Conservation (phyloP, 331 rosid species). For the Ulmus americana region DNA sequence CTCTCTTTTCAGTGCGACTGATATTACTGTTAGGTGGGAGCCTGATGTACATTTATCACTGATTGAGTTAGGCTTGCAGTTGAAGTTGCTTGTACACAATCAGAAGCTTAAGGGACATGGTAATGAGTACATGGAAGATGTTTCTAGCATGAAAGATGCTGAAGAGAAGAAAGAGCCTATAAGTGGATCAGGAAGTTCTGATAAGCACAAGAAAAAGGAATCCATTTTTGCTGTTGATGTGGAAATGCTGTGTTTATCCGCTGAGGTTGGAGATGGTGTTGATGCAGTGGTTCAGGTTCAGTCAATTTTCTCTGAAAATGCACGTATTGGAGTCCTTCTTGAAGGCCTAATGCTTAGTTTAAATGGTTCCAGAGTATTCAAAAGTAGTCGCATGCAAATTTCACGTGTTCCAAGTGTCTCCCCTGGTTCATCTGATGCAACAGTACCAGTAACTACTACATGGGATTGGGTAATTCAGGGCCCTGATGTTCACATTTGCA, state of each 20-base stretch:
- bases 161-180: conserved; percentile 48
- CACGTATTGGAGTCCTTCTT: conserved; percentile 84
- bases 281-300: conserved; percentile 83
- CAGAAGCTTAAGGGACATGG: conserved; percentile 55
- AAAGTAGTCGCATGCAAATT: conserved; percentile 97
- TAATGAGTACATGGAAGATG: conserved; percentile 36
- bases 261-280: conserved; percentile 93
- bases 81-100: conserved; percentile 69
- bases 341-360: conserved; percentile 88
- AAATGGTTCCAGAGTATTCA: conserved; percentile 65
- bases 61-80: conserved; percentile 64
- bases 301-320: conserved; percentile 98
- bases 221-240: conserved; percentile 91
- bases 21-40: conserved; percentile 84
- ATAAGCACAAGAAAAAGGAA: conserved; percentile 75
- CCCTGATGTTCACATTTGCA: conserved; percentile 75
- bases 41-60: conserved; percentile 80
- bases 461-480: conserved; percentile 99
- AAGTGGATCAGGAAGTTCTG: conserved; percentile 46
- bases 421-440: conserved; percentile 42
- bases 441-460: conserved; percentile 40
- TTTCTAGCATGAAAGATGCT: conserved; percentile 33
- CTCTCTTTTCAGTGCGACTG: conserved; percentile 97
- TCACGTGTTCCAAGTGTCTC: conserved; percentile 78
- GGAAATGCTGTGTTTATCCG: conserved; percentile 73